A percentile compares a stretch with the other conserved stretches of the same genome.
Evolutionary conservation across 345 rosid species (phyloP).

Genomic region (Abelmoschus esculentus): DNA sequence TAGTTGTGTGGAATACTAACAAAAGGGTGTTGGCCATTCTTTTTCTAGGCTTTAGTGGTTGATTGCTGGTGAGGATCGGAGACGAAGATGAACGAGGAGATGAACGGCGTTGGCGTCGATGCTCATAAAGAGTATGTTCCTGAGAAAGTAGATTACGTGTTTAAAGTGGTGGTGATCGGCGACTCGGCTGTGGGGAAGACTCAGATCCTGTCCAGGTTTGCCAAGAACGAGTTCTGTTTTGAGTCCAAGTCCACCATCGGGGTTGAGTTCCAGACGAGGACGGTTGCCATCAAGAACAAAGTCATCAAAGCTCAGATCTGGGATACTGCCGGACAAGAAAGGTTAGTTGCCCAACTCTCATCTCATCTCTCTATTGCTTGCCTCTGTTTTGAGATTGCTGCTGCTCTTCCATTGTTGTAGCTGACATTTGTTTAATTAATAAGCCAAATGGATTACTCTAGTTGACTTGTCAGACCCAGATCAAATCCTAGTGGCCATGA

Average conservation of each 20-base stretch:
- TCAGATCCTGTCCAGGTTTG: slow-evolving; percentile 67
- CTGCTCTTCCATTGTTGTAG: neutral
- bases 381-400: slow-evolving; percentile 1
- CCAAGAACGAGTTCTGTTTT: slow-evolving; percentile 56
- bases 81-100: slow-evolving; percentile 50
- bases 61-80: neutral
- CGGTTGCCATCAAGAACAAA: slow-evolving; percentile 46
- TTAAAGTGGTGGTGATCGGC: slow-evolving; percentile 72
- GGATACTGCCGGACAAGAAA: slow-evolving; percentile 96
- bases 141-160: slow-evolving; percentile 65
- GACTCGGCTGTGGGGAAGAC: slow-evolving; percentile 84
- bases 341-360: slow-evolving; percentile 25
- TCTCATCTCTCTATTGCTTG: neutral
- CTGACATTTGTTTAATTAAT: slow-evolving; percentile 1
- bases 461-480: neutral
- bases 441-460: neutral
- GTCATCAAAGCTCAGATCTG: slow-evolving; percentile 91
- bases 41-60: neutral
- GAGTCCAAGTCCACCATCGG: slow-evolving; percentile 84
- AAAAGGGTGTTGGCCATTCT: neutral
- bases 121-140: slow-evolving; percentile 17
- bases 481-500: too few relatives aligned
- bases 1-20: neutral
- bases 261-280: slow-evolving; percentile 76
- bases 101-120: slow-evolving; percentile 41